Conservation (phyloP, 306 rosid genomes). For the Quercus aquifolioides region DNA sequence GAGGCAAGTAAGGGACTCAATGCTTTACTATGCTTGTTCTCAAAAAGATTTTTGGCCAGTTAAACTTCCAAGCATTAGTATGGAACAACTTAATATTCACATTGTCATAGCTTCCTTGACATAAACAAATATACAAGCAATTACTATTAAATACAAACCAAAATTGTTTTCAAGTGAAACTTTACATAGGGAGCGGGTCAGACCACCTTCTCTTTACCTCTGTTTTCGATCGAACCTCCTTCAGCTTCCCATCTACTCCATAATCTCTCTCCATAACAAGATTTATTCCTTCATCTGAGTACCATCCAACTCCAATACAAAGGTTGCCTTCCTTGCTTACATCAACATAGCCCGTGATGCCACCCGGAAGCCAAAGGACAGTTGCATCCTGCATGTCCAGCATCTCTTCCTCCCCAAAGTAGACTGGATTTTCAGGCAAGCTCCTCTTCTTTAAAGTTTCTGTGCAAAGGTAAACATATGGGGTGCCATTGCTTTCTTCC, state of each 20-base stretch:
- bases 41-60: neutral
- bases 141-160: conserved; percentile 10
- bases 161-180: neutral
- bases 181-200: conserved; percentile 40
- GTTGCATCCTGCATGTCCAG: conserved; percentile 72
- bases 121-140: conserved; percentile 19
- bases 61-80: neutral
- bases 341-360: conserved; percentile 76
- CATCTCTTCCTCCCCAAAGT: conserved; percentile 82
- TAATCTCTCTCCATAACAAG: conserved; percentile 97
- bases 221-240: conserved; percentile 71
- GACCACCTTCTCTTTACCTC: conserved; percentile 88
- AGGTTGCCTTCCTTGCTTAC: conserved; percentile 73
- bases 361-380: conserved; percentile 92
- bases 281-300: conserved; percentile 91
- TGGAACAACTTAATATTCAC: neutral
- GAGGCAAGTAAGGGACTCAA: neutral
- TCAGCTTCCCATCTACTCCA: conserved; percentile 84
- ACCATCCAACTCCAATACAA: conserved; percentile 94
- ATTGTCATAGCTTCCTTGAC: neutral
- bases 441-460: conserved; percentile 71
- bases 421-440: conserved; percentile 47
- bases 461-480: conserved; percentile 67
- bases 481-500: conserved; percentile 29
- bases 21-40: neutral